A percentile compares a stretch with the other conserved stretches of the same genome.
Conservation (phyloP, 2,329 filamentous ascomycete genomes). For the Monilinia fructigena region DNA sequence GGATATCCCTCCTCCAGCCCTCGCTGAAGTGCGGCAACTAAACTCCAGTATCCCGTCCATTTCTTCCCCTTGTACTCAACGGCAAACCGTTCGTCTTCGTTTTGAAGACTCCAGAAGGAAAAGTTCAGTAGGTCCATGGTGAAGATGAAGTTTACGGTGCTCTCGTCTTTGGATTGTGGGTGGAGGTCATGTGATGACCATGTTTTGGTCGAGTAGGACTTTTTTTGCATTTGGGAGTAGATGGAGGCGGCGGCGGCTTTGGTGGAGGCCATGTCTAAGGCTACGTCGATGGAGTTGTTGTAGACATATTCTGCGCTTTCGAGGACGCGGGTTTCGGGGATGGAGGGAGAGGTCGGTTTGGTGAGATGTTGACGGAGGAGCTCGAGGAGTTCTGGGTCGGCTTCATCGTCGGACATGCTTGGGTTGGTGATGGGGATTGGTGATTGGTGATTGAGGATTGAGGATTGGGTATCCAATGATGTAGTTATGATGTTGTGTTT, state of each 20-base stretch:
- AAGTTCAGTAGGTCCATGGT: conserved; percentile 97
- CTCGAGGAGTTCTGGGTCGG: conserved; percentile 81
- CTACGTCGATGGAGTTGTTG: conserved; percentile 90
- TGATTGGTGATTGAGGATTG: neutral
- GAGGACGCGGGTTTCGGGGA: conserved; percentile 78
- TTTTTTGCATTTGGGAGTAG: conserved; percentile 77
- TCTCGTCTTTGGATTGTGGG: conserved; percentile 76
- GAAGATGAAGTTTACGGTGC: conserved; percentile 88
- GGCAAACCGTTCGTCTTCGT: conserved; percentile 69
- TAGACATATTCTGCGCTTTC: conserved; percentile 81
- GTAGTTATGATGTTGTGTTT: neutral
- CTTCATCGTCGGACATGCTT: conserved; percentile 86
- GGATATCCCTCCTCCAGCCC: conserved; percentile 84
- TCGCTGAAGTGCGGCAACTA: conserved; percentile 82
- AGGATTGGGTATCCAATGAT: neutral
- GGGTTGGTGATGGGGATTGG: neutral
- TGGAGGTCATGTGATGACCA: conserved; percentile 92
- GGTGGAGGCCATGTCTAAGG: conserved; percentile 77
- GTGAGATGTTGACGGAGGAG: conserved; percentile 79
- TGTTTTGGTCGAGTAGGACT: conserved; percentile 76
- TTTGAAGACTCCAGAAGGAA: conserved; percentile 83
- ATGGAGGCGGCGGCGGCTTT: conserved; percentile 80
- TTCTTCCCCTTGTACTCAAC: conserved; percentile 76
- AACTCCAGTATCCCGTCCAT: conserved; percentile 95
- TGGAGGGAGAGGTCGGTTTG: conserved; percentile 51